Base-by-base conservation (phyloP, 257 asterid genomes). In the Rhazya stricta region DNA sequence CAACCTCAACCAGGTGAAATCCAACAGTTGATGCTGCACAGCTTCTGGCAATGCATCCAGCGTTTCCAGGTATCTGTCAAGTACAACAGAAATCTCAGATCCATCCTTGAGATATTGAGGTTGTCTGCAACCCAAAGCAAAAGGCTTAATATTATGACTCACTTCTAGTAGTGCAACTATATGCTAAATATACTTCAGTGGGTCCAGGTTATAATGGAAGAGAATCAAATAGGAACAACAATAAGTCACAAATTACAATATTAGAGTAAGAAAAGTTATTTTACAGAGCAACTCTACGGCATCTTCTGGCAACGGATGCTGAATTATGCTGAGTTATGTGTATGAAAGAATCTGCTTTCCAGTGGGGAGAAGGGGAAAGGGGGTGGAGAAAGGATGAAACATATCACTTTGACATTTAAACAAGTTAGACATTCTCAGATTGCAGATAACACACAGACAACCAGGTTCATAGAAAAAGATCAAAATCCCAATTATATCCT, bases 11-110 rank as follows among this genome's bases (percentile, higher is more conserved):
- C 72, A 92, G 85, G 84, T 92, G 99, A 80, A 95, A 84, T 75
- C 94, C 91, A 85, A 95, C 98, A 76, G 92, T 90, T 36, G 97
- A 91, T 39, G 99, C 98, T 76, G 97, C 98, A 88, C 98, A 95
- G 48, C 93, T 89, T 82, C 99, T 89, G 69, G 99, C 99, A 32
- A 89, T 89, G 89, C 93, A 87, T 79, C 99, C 99, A 5, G 97
- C 85, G 83, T 92, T 95, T 78, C 99, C 99, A 75, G 97, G 97
- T 83, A 94, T 90, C 97, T 94, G 87, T 57, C 78, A 74, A 79
- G 76, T 80, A 77, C 67, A 69, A 83, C 67, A 78, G 56, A 69
- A 76, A 69, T 46, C 41, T 77, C 86, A 76, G 74, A 81, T 67
- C 54, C 69, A 75, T 54, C 83, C 73, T 79, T 74, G 50, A 62